Base-by-base conservation (phyloP, 257 asterid species). In the Schizonepeta tenuifolia region DNA sequence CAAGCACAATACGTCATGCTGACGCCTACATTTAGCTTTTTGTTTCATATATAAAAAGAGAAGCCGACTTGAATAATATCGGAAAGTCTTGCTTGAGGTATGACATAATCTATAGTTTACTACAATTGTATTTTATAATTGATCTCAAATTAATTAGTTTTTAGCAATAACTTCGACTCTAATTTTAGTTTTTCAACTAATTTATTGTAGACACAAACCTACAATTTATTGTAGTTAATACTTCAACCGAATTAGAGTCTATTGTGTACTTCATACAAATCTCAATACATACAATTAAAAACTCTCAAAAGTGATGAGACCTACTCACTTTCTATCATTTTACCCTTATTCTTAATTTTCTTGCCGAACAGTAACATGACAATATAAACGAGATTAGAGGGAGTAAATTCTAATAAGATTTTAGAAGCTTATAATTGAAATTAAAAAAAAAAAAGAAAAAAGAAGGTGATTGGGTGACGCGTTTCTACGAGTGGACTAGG, bases 361-460 rank as follows among this genome's bases (percentile, higher is more conserved):
- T n/a, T n/a, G n/a, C n/a, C n/a, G n/a, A n/a, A n/a, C n/a, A n/a
- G n/a, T n/a, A n/a, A n/a, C n/a, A n/a, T n/a, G n/a, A n/a, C n/a
- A n/a, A n/a, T n/a, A n/a, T n/a, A n/a, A n/a, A n/a, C n/a, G n/a
- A n/a, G n/a, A n/a, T n/a, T n/a, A n/a, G n/a, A n/a, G n/a, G n/a
- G n/a, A n/a, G n/a, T n/a, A n/a, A n/a, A 53, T 47, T 13, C 9
- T 11, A 35, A 36, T 11, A 35, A 36, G 4, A 17, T 15, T 41
- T 67, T 0, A 60, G 80, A 76, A 76, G 76, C 36, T 70, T 69
- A 26, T 12, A 4, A 6, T 28, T 44, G 40, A n/a, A 56, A 36
- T 53, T 55, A 55, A 75, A n/a, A n/a, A n/a, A n/a, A n/a, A n/a
- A n/a, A n/a, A n/a, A 47, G 38, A 15, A 50, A 49, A 67, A 44